A percentile compares a stretch with the other conserved stretches of the same genome.
These are phyloP conservation scores for Maudiozyma barnettii DNA, from an alignment of 805 yeast species.

Conservation along the genomic window DNA sequence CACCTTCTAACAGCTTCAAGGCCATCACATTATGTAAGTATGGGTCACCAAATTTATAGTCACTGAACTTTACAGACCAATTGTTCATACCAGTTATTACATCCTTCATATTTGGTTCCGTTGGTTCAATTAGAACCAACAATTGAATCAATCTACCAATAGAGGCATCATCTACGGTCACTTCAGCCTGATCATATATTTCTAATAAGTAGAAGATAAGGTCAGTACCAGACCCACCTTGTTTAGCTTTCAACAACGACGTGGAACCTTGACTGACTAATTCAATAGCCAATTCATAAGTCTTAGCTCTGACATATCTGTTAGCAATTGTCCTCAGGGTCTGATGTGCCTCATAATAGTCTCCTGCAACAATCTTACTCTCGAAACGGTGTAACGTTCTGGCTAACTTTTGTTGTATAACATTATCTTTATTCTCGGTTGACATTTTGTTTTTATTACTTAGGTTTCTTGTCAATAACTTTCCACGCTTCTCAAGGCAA, in stretches of 20 bases:
- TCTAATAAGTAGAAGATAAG: conserved; percentile 63
- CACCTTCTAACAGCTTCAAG: conserved; percentile 45
- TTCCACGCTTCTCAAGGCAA: too few species aligned
- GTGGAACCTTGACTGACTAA: conserved; percentile 63
- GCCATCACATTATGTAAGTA: conserved; percentile 70
- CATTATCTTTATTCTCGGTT: background rate
- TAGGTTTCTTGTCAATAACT: too few species aligned
- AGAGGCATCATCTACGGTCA: conserved; percentile 34
- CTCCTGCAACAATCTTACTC: conserved; percentile 57
- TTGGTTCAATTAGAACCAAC: conserved; percentile 34
- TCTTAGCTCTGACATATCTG: conserved; percentile 62
- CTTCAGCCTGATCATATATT: conserved; percentile 46
- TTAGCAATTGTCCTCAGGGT: conserved; percentile 84
- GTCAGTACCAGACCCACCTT: conserved; percentile 77
- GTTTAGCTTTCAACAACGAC: conserved; percentile 56
- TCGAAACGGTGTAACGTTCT: conserved; percentile 59
- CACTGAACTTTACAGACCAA: conserved; percentile 52
- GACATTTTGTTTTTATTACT: too few species aligned
- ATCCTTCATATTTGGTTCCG: conserved; percentile 55
- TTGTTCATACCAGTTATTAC: conserved; percentile 55
- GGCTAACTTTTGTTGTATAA: conserved; percentile 34
- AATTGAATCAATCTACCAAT: conserved; percentile 41
- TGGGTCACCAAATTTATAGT: conserved; percentile 59
- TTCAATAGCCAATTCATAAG: conserved; percentile 63
- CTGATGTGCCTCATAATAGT: conserved; percentile 93